Conservation (phyloP, 148 eudicot species). For the Rhododendron simsii region DNA sequence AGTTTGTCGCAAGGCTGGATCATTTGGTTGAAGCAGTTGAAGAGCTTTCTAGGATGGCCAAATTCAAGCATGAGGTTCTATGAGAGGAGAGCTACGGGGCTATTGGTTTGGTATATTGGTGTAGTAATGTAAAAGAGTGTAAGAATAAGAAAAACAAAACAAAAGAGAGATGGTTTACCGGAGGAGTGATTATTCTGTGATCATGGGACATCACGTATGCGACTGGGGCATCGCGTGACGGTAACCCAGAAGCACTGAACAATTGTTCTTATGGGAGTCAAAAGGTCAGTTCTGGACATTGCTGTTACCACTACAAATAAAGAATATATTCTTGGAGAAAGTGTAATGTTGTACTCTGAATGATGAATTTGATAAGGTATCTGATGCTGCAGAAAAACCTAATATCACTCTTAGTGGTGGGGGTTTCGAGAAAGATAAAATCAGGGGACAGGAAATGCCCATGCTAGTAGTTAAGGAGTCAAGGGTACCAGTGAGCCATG, state of each 20-base stretch:
- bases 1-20: constrained; percentile 63
- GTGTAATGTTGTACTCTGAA: not conserved
- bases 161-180: not conserved
- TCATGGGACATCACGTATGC: not conserved
- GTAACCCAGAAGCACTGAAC: not conserved
- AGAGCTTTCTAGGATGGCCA: constrained; percentile 43
- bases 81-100: not conserved
- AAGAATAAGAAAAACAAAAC: not conserved
- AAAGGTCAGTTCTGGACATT: not conserved
- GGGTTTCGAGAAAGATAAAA: not conserved
- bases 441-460: not conserved
- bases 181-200: not conserved
- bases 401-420: not conserved
- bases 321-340: constrained; percentile 6
- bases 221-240: not conserved
- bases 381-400: not conserved
- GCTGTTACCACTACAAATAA: not conserved
- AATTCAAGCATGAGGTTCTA: constrained; percentile 37
- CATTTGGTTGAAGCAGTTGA: constrained; percentile 64
- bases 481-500: not conserved
- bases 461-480: not conserved
- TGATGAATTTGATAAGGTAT: not conserved
- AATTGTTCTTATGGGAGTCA: not conserved
- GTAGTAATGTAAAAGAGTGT: not conserved
- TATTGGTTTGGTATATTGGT: not conserved